Percentiles rank a stretch among this genome's conserved stretches.
These are phyloP conservation scores for Cordyceps tenuipes DNA, from an alignment of 2,329 filamentous ascomycete genomes.

Conservation along the genomic window DNA sequence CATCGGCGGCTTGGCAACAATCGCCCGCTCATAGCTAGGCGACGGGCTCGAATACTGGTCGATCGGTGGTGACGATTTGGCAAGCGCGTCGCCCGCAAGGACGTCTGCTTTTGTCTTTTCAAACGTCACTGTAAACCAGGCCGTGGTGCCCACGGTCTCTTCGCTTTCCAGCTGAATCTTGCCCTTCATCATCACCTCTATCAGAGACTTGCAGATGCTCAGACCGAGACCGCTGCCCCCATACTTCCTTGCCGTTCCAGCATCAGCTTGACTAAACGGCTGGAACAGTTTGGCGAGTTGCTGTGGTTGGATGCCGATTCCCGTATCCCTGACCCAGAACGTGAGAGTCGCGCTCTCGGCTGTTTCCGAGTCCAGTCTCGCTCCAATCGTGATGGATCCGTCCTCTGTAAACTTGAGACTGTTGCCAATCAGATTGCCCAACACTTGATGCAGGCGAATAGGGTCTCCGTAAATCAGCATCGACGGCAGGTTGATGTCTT, in stretches of 20 bases:
- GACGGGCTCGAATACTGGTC: slow-evolving; percentile 26
- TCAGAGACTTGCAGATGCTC: slow-evolving; percentile 89
- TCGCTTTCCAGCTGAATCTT: slow-evolving; percentile 74
- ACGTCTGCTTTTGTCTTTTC: slow-evolving; percentile 64
- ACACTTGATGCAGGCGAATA: slow-evolving; percentile 57
- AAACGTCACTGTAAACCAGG: slow-evolving; percentile 77
- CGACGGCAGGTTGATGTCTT: slow-evolving; percentile 66
- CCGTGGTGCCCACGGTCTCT: slow-evolving; percentile 60
- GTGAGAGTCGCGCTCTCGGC: slow-evolving; percentile 64
- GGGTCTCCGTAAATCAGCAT: slow-evolving; percentile 63
- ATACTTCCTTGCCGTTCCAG: slow-evolving; percentile 82
- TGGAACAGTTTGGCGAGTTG: slow-evolving; percentile 79
- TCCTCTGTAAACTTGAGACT: slow-evolving; percentile 89
- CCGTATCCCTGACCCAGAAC: slow-evolving; percentile 82
- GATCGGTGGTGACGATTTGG: slow-evolving; percentile 29
- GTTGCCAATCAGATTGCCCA: slow-evolving; percentile 83
- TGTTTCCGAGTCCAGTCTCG: slow-evolving; percentile 63
- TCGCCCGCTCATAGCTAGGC: slow-evolving; percentile 28
- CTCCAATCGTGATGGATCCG: slow-evolving; percentile 77
- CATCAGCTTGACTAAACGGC: slow-evolving; percentile 88
- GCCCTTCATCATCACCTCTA: slow-evolving; percentile 86
- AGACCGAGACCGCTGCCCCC: slow-evolving; percentile 85
- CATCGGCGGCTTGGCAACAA: slow-evolving; percentile 39
- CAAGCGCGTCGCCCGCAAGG: slow-evolving; percentile 45
- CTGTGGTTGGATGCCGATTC: slow-evolving; percentile 80